Conservation (phyloP, 1,284 basidiomycete genomes). For the Blastosporella zonata region DNA sequence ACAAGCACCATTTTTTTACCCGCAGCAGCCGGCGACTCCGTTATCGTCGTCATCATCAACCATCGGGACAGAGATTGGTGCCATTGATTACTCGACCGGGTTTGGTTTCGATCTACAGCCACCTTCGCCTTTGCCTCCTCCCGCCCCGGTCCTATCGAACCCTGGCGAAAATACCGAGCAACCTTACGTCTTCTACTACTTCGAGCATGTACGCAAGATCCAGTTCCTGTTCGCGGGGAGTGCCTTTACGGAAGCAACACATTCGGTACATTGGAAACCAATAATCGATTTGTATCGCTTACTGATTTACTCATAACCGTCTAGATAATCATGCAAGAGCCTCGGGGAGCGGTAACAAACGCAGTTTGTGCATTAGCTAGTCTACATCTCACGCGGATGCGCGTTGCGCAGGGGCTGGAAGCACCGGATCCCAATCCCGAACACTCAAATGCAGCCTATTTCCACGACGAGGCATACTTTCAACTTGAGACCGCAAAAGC, state of each 20-base stretch:
- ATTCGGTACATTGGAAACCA: conserved; percentile 45
- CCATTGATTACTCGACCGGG: conserved; percentile 20
- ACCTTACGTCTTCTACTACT: conserved; percentile 64
- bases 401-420: conserved; percentile 57
- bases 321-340: conserved; percentile 62
- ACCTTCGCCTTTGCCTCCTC: conserved; percentile 22
- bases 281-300: conserved; percentile 1
- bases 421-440: conserved; percentile 51
- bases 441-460: conserved; percentile 58
- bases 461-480: conserved; percentile 62
- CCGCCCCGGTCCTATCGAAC: conserved; percentile 19
- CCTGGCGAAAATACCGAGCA: conserved; percentile 40
- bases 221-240: conserved; percentile 59
- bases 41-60: conserved; percentile 23
- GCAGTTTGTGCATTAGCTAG: conserved; percentile 74
- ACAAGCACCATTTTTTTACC: conserved; percentile 27
- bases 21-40: conserved; percentile 24
- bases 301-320: conserved; percentile 24
- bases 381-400: conserved; percentile 62
- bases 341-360: conserved; percentile 63
- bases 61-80: conserved; percentile 22
- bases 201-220: conserved; percentile 58
- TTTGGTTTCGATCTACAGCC: conserved; percentile 31
- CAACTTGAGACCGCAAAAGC: conserved; percentile 50
- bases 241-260: conserved; percentile 54